Percentiles rank a stretch among this genome's conserved stretches.
These are phyloP conservation scores for Fusarium praegraminearum DNA, from an alignment of 2,329 filamentous ascomycete genomes.

Conservation along the genomic window DNA sequence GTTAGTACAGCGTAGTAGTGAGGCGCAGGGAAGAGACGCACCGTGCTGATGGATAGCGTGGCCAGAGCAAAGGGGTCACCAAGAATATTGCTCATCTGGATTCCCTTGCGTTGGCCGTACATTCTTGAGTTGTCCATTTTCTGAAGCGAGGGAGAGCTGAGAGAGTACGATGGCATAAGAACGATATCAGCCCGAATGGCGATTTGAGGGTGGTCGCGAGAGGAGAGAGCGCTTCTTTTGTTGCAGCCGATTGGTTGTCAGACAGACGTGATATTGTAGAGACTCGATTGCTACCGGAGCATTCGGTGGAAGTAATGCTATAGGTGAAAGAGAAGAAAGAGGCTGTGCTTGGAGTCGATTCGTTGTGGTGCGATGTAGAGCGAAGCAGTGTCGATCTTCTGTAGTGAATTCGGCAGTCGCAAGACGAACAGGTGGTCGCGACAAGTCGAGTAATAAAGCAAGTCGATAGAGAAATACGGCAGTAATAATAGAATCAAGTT, in stretches of 20 bases:
- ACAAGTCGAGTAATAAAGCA: slow-evolving; percentile 20
- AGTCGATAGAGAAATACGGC: slow-evolving; percentile 38
- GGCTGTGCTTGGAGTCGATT: slow-evolving; percentile 30
- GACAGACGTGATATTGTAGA: slow-evolving; percentile 8
- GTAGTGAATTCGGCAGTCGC: slow-evolving; percentile 26
- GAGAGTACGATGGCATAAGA: slow-evolving; percentile 78
- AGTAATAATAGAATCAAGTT: slow-evolving; percentile 27
- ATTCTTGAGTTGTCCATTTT: slow-evolving; percentile 82
- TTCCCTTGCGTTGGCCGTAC: slow-evolving; percentile 69
- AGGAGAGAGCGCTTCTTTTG: slow-evolving; percentile 26
- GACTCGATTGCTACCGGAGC: slow-evolving; percentile 49
- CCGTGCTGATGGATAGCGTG: slow-evolving; percentile 90
- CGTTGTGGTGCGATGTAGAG: slow-evolving; percentile 20
- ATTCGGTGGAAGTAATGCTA: slow-evolving; percentile 40
- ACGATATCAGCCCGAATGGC: slow-evolving; percentile 21
- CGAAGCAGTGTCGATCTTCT: slow-evolving; percentile 36
- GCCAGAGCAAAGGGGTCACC: slow-evolving; percentile 97
- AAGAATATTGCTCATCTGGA: slow-evolving; percentile 88
- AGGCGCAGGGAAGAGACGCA: slow-evolving; percentile 63
- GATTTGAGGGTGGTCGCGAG: slow-evolving; percentile 18
- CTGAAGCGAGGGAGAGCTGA: slow-evolving; percentile 77
- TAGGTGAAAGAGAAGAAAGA: slow-evolving; percentile 22
- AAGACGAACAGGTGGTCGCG: slow-evolving; percentile 20
- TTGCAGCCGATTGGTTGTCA: slow-evolving; percentile 21
- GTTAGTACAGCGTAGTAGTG: slow-evolving; percentile 34